Conservation (phyloP, 1,284 basidiomycete species). For the Sphaerobolus stellatus region DNA sequence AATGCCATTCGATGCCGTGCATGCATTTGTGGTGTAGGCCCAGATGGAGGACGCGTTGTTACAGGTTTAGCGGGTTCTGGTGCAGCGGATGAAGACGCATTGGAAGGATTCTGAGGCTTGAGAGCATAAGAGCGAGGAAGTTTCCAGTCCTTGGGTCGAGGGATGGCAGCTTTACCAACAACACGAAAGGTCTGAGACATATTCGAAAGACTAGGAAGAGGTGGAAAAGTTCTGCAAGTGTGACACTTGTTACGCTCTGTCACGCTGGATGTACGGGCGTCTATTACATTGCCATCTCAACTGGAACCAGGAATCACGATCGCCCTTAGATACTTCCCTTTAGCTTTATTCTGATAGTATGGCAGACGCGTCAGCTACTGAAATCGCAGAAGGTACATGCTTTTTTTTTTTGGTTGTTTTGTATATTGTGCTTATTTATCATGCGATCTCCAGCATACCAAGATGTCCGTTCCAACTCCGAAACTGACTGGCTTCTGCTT, state of each 20-base stretch:
- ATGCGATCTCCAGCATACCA: conserved; percentile 63
- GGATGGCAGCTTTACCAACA: conserved; percentile 13
- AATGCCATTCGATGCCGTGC: conserved; percentile 57
- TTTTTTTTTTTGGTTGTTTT: conserved; percentile 5
- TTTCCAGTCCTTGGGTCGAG: conserved; percentile 11
- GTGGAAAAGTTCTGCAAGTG: background rate
- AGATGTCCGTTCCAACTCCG: conserved; percentile 77
- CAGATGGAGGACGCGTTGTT: conserved; percentile 29
- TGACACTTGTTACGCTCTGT: background rate
- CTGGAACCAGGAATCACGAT: background rate
- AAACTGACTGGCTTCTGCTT: conserved; percentile 82
- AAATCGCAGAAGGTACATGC: conserved; percentile 73
- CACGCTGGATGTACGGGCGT: background rate
- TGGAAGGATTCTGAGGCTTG: background rate
- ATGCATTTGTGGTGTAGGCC: conserved; percentile 54
- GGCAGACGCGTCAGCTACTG: conserved; percentile 81
- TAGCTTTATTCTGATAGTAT: conserved; percentile 38
- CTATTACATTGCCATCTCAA: background rate
- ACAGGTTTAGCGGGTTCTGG: background rate
- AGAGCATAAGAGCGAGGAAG: background rate
- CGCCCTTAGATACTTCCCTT: background rate
- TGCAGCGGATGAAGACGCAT: background rate
- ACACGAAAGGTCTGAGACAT: background rate
- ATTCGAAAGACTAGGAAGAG: background rate
- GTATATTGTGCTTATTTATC: conserved; percentile 15